phyloP scores from a whole-genome alignment of 176 grass and related monocot genomes.

The Hyparrhenia diplandra region DNA sequence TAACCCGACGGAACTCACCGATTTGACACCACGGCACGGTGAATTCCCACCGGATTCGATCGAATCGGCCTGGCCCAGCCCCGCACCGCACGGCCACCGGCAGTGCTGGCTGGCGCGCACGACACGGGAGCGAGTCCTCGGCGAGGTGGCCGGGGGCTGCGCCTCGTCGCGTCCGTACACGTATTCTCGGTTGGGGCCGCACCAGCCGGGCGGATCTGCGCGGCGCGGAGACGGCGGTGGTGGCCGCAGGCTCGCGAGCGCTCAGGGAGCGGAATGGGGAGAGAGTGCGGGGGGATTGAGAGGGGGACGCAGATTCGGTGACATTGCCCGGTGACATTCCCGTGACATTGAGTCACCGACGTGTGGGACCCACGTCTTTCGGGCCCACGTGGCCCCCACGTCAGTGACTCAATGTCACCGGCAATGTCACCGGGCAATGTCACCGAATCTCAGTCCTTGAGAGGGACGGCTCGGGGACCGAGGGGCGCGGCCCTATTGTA shows the following conservation, averaged over 20 bases:
- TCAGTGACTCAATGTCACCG: no score
- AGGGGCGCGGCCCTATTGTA: background rate
- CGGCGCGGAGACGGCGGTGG: slow-evolving; percentile 11
- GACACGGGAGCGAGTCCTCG: slow-evolving; percentile 1
- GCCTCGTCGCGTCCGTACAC: slow-evolving; percentile 17
- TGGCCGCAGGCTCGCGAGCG: slow-evolving; percentile 20
- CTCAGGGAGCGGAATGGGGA: background rate
- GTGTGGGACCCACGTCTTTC: no score
- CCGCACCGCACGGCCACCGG: background rate
- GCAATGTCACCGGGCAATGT: no score
- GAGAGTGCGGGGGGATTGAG: background rate
- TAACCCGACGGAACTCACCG: background rate
- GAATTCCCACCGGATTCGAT: slow-evolving; percentile 32
- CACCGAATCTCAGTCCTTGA: no score
- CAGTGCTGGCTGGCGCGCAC: background rate
- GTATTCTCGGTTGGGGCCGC: background rate
- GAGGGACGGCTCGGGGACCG: slow-evolving; percentile 5
- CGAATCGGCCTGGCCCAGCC: background rate
- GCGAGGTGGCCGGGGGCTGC: background rate
- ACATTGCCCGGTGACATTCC: no score
- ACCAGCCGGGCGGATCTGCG: slow-evolving; percentile 35
- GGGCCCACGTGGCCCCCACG: no score
- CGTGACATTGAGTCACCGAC: no score
- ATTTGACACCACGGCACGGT: background rate
- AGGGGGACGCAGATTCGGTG: no score